phyloP scores from a whole-genome alignment of 2,329 filamentous ascomycete genomes.

The Epichloe gansuensis region DNA sequence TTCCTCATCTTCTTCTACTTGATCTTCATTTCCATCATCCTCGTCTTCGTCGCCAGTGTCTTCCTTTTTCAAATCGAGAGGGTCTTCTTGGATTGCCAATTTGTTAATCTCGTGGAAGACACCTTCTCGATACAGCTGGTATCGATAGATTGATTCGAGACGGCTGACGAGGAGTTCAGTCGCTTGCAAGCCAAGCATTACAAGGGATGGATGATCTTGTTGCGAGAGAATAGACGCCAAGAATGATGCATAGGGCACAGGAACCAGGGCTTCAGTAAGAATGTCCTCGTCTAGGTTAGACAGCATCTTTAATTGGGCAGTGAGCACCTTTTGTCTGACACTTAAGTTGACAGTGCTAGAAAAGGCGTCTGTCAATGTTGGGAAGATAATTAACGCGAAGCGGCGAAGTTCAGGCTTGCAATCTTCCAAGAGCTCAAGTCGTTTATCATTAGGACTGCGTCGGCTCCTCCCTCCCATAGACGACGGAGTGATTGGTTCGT shows the following conservation, averaged over 20 bases:
- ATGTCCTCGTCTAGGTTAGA: constrained; percentile 83
- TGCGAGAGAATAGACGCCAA: constrained; percentile 91
- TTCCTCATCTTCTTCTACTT: constrained; percentile 13
- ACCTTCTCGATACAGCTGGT: constrained; percentile 94
- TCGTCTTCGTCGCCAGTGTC: constrained; percentile 10
- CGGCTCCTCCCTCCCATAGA: constrained; percentile 18
- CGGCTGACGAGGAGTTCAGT: constrained; percentile 78
- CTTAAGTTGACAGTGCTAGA: constrained; percentile 94
- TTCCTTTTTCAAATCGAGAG: constrained; percentile 1
- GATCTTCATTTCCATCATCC: constrained; percentile 8
- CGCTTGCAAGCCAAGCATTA: constrained; percentile 78
- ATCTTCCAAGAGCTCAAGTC: constrained; percentile 67
- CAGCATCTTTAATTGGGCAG: constrained; percentile 95
- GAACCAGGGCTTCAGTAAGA: constrained; percentile 70
- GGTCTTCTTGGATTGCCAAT: constrained; percentile 45
- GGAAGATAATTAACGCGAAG: constrained; percentile 86
- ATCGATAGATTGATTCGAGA: constrained; percentile 77
- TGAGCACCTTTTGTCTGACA: constrained; percentile 88
- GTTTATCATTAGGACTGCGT: constrained; percentile 58
- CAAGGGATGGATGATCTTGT: constrained; percentile 78
- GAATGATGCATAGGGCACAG: constrained; percentile 92
- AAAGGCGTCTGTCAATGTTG: constrained; percentile 90
- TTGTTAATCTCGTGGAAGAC: constrained; percentile 86
- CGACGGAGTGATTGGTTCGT: constrained; percentile 29
- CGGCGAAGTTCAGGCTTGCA: constrained; percentile 81